Evolutionary conservation across 192 early-diverging fungal species (phyloP).

Genomic region (Coemansia reversa): DNA sequence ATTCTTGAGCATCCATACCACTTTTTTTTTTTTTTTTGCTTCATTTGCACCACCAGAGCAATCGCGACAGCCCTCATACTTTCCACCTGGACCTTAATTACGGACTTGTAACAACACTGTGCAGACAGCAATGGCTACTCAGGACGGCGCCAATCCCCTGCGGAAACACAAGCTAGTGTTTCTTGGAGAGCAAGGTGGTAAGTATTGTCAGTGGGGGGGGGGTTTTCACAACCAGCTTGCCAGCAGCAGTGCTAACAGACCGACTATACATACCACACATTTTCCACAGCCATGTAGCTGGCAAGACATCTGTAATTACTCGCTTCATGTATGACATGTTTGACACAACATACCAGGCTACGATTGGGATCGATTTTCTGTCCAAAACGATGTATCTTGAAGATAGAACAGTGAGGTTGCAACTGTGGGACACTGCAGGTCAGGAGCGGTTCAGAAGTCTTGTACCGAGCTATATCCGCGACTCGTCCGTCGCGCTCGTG

Average conservation of each 20-base stretch:
- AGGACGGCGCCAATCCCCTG: slow-evolving; percentile 60
- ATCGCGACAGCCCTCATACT: not conserved
- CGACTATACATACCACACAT: not conserved
- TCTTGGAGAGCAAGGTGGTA: slow-evolving; percentile 98
- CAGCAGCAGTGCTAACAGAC: not conserved
- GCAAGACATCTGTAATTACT: slow-evolving; percentile 98
- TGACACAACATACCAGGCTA: slow-evolving; percentile 96
- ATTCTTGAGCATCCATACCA: not conserved
- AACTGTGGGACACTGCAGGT: slow-evolving; percentile 99
- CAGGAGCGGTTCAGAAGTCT: slow-evolving; percentile 97
- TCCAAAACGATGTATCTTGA: slow-evolving; percentile 99
- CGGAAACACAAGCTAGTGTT: slow-evolving; percentile 99
- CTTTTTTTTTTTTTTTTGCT: not conserved
- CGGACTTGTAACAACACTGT: not conserved
- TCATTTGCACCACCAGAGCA: not conserved
- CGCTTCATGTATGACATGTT: slow-evolving; percentile 99
- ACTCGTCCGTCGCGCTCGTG: slow-evolving; percentile 96
- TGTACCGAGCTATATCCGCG: slow-evolving; percentile 98
- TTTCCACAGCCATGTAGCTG: slow-evolving; percentile 60
- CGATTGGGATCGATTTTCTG: slow-evolving; percentile 99
- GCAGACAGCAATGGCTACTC: slow-evolving; percentile 29
- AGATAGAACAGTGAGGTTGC: slow-evolving; percentile 94
- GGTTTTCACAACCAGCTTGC: not conserved
- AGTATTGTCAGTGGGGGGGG: slow-evolving; percentile 13
- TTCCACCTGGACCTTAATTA: not conserved